phyloP scores from a whole-genome alignment of 495 filamentous ascomycete genomes.

The Annulohypoxylon nitens region DNA sequence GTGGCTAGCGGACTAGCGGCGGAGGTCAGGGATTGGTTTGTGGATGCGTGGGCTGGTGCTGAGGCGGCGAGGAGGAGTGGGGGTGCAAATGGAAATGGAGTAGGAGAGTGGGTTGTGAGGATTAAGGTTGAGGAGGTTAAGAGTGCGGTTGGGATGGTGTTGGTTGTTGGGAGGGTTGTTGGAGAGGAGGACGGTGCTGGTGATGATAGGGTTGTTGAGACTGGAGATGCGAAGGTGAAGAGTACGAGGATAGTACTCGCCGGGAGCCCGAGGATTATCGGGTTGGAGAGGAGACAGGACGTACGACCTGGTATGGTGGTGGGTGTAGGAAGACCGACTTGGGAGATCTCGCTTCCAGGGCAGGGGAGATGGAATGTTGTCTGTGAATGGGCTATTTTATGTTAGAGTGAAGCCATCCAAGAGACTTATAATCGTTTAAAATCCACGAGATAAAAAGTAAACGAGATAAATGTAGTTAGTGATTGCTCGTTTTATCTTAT shows the following conservation, averaged over 20 bases:
- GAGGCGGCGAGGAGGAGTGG: conserved; percentile 14
- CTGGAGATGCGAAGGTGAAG: background rate
- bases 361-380: conserved; percentile 57
- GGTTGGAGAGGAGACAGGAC: conserved; percentile 42
- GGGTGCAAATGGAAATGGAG: too few species aligned
- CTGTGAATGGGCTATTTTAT: conserved; percentile 58
- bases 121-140: conserved; percentile 53
- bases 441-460: too few species aligned
- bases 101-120: conserved; percentile 42
- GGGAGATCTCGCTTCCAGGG: conserved; percentile 58
- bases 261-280: conserved; percentile 54
- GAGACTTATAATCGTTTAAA: too few species aligned
- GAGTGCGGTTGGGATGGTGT: conserved; percentile 65
- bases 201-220: background rate
- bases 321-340: conserved; percentile 56
- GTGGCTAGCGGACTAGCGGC: conserved; percentile 59
- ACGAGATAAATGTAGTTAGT: too few species aligned
- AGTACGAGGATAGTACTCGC: conserved; percentile 51
- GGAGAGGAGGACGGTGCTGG: background rate
- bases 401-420: conserved; percentile 2
- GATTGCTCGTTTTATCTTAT: background rate
- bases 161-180: conserved; percentile 49
- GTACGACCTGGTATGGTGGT: conserved; percentile 52
- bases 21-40: conserved; percentile 61
- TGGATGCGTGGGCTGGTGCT: conserved; percentile 56